Conservation (phyloP, 139 green algal genomes). For the Coelastrella sp. region DNA sequence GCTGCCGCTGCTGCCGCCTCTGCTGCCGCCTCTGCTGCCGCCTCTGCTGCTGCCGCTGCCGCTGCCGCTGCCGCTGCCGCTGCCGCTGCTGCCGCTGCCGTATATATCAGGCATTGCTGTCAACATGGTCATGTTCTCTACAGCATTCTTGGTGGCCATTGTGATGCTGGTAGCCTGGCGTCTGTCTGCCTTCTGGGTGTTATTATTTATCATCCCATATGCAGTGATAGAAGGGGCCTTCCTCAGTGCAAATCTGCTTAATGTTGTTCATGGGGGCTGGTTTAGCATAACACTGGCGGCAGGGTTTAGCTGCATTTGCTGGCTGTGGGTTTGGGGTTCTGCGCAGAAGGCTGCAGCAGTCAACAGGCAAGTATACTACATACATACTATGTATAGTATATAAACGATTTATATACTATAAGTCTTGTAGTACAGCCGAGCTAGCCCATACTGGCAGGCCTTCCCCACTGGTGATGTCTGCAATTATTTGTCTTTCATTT, state of each 20-base stretch:
- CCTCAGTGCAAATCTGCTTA: slow-evolving; percentile 1
- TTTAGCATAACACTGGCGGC: not conserved
- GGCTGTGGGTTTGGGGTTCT: not conserved
- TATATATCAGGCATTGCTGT: slow-evolving; percentile 12
- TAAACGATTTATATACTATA: too few relatives aligned
- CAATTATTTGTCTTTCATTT: too few relatives aligned
- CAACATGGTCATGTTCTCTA: not conserved
- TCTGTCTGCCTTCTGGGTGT: not conserved
- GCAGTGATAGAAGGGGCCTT: not conserved
- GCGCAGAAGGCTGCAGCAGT: not conserved
- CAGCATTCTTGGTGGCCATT: not conserved
- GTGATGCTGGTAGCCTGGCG: not conserved
- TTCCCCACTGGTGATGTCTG: too few relatives aligned
- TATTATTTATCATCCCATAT: not conserved
- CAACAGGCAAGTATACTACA: not conserved
- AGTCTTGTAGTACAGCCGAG: too few relatives aligned
- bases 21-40: too few relatives aligned
- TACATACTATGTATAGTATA: too few relatives aligned
- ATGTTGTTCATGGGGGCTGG: not conserved
- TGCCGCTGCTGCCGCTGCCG: slow-evolving; percentile 65
- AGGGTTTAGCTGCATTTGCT: not conserved
- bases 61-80: too few relatives aligned
- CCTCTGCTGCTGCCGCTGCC: too few relatives aligned
- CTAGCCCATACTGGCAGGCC: too few relatives aligned
- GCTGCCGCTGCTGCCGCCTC: too few relatives aligned